Evolutionary conservation across 768 basidiomycete species (phyloP).

Genomic region (Wakefieldia striispora): DNA sequence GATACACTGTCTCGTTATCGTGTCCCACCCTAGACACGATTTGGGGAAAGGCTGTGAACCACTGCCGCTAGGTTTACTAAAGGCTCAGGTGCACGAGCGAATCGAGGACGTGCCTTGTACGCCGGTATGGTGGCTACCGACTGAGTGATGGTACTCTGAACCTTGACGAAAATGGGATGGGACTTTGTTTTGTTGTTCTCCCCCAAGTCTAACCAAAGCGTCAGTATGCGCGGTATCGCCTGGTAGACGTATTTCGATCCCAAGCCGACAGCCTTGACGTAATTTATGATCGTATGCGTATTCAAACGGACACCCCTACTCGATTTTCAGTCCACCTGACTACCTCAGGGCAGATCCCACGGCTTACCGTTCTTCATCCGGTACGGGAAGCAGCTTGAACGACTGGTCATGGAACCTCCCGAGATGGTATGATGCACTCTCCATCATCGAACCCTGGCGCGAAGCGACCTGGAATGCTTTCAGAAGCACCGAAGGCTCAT

Average conservation of each 20-base stretch:
- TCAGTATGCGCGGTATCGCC: constrained; percentile 89
- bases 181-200: constrained; percentile 40
- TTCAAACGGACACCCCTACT: constrained; percentile 64
- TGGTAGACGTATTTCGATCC: constrained; percentile 98
- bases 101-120: constrained; percentile 62
- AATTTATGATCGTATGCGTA: constrained; percentile 61
- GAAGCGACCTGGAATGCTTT: constrained; percentile 54
- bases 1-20: constrained; percentile 56
- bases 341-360: background rate
- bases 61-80: constrained; percentile 46
- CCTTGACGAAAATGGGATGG: constrained; percentile 46
- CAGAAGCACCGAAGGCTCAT: constrained; percentile 60
- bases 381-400: constrained; percentile 50
- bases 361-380: constrained; percentile 55
- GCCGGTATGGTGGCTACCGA: constrained; percentile 62
- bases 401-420: constrained; percentile 87
- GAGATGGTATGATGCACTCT: constrained; percentile 81
- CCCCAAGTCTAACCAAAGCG: constrained; percentile 92
- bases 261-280: constrained; percentile 63
- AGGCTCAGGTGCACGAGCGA: background rate
- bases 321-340: too few relatives aligned
- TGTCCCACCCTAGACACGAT: constrained; percentile 93
- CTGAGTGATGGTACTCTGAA: constrained; percentile 54
- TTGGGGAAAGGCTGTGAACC: constrained; percentile 95
- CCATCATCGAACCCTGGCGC: constrained; percentile 57